These are phyloP conservation scores for Epichloe brachyelytri DNA, from an alignment of 2,329 filamentous ascomycete genomes.

Conservation along the genomic window DNA sequence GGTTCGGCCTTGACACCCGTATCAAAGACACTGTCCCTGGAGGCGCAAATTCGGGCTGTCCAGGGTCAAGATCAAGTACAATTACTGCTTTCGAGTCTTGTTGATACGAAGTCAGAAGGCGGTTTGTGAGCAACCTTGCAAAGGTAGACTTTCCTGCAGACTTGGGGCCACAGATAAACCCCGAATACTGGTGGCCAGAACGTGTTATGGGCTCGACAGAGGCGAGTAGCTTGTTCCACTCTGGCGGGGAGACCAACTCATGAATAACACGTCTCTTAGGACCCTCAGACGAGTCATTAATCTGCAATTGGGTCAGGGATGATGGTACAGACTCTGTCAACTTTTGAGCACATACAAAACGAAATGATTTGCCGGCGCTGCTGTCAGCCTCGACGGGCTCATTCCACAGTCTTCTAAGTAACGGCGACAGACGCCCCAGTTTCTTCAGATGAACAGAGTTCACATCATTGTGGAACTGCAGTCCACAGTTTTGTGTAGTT, in stretches of 20 bases:
- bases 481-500: constrained; percentile 31
- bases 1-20: constrained; percentile 44
- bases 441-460: constrained; percentile 34
- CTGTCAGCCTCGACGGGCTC: constrained; percentile 19
- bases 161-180: constrained; percentile 57
- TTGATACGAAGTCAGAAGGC: constrained; percentile 38
- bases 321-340: constrained; percentile 10
- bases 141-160: constrained; percentile 68
- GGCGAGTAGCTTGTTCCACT: constrained; percentile 49
- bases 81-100: constrained; percentile 12
- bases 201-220: constrained; percentile 21
- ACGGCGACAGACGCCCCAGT: constrained; percentile 48
- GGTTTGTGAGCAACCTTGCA: constrained; percentile 51
- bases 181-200: constrained; percentile 24
- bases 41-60: constrained; percentile 61
- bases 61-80: constrained; percentile 65
- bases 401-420: constrained; percentile 57
- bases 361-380: constrained; percentile 25
- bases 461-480: constrained; percentile 45
- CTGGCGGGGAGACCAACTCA: constrained; percentile 41
- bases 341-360: constrained; percentile 29
- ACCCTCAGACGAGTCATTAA: constrained; percentile 39
- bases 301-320: constrained; percentile 20
- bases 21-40: constrained; percentile 59
- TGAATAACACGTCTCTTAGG: constrained; percentile 38